Conservation (phyloP, 2,329 filamentous ascomycete species). For the Cordyceps javanica region DNA sequence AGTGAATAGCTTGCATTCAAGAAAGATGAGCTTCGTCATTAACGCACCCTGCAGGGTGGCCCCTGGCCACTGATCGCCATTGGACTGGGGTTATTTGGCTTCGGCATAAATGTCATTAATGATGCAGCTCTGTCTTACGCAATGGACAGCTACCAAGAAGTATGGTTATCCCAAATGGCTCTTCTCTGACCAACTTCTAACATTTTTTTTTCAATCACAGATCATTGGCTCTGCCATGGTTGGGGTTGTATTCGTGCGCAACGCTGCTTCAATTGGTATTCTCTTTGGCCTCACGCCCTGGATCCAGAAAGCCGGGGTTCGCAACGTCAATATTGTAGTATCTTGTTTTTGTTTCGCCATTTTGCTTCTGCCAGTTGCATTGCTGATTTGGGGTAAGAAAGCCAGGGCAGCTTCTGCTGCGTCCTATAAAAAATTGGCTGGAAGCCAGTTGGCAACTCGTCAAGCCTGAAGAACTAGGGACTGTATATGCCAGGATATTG, state of each 20-base stretch:
- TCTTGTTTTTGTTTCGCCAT: conserved; percentile 12
- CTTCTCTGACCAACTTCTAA: not conserved
- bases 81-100: conserved; percentile 20
- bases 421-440: not conserved
- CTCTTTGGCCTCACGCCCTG: conserved; percentile 19
- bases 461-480: not conserved
- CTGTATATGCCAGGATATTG: not conserved
- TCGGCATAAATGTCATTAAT: conserved; percentile 28
- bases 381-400: conserved; percentile 21
- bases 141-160: conserved; percentile 30
- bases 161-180: conserved; percentile 13
- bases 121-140: conserved; percentile 32
- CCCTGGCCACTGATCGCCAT: conserved; percentile 18
- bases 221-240: conserved; percentile 20
- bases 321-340: conserved; percentile 17
- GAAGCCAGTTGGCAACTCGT: not conserved
- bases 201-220: conserved; percentile 4
- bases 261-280: conserved; percentile 17
- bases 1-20: not conserved
- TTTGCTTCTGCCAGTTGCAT: conserved; percentile 15
- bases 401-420: not conserved
- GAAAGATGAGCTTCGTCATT: not conserved
- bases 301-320: conserved; percentile 18
- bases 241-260: conserved; percentile 19
- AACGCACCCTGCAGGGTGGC: conserved; percentile 14